phyloP scores from a whole-genome alignment of 2,329 filamentous ascomycete species.

The Lachnellula cervina region DNA sequence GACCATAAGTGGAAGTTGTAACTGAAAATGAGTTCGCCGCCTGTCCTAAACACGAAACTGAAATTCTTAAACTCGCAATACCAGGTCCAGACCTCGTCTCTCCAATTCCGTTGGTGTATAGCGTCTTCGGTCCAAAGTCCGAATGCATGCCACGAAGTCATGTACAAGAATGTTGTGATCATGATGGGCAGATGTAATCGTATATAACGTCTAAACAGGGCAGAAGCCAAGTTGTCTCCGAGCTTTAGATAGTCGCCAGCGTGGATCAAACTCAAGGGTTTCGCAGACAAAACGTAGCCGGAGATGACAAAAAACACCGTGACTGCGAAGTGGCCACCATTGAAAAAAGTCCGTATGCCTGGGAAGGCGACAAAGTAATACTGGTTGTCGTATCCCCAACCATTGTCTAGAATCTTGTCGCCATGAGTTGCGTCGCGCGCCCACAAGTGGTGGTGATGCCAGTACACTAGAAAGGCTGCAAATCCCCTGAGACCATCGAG shows the following conservation, averaged over 20 bases:
- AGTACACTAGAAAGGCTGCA: slow-evolving; percentile 40
- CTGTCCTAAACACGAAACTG: slow-evolving; percentile 58
- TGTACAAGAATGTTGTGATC: slow-evolving; percentile 37
- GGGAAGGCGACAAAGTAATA: slow-evolving; percentile 44
- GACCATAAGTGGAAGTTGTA: slow-evolving; percentile 52
- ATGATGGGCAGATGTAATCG: slow-evolving; percentile 42
- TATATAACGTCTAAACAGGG: slow-evolving; percentile 43
- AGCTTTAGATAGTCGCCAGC: slow-evolving; percentile 25
- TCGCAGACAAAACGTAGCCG: slow-evolving; percentile 42
- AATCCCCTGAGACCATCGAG: slow-evolving; percentile 43
- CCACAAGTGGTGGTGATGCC: slow-evolving; percentile 29
- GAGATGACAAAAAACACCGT: slow-evolving; percentile 47
- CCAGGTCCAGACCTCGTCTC: slow-evolving; percentile 27
- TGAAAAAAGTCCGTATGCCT: slow-evolving; percentile 52
- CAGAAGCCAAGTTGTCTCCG: slow-evolving; percentile 39
- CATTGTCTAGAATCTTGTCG: slow-evolving; percentile 6
- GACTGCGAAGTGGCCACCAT: slow-evolving; percentile 55
- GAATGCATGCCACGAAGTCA: slow-evolving; percentile 27
- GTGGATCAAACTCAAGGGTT: slow-evolving; percentile 39
- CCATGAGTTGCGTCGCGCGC: slow-evolving; percentile 1
- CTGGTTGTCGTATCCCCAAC: slow-evolving; percentile 8
- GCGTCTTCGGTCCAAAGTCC: slow-evolving; percentile 22
- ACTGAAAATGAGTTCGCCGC: slow-evolving; percentile 49
- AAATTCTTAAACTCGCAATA: slow-evolving; percentile 58
- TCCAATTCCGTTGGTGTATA: slow-evolving; percentile 16